These are phyloP conservation scores for Jatropha multifida DNA, from an alignment of 441 rosid genomes.

Conservation along the genomic window DNA sequence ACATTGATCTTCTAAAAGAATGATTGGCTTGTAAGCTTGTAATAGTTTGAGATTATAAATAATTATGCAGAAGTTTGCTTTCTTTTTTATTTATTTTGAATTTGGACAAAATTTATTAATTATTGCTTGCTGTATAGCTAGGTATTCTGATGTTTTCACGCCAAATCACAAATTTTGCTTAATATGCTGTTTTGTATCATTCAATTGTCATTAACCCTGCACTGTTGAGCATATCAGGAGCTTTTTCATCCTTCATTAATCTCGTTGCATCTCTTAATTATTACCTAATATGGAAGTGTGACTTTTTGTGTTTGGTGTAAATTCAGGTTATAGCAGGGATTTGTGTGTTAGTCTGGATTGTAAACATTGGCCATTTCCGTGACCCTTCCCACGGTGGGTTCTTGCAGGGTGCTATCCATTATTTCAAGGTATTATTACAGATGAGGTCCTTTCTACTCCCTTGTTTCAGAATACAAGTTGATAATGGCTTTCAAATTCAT, in stretches of 20 bases:
- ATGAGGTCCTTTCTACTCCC: constrained; percentile 10
- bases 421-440: constrained; percentile 69
- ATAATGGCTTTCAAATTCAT: not conserved
- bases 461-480: constrained; percentile 5
- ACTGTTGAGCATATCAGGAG: constrained; percentile 1
- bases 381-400: constrained; percentile 98
- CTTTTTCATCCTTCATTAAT: not conserved
- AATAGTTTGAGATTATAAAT: not conserved
- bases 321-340: constrained; percentile 96
- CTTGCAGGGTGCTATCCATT: constrained; percentile 94
- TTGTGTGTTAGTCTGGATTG: constrained; percentile 95
- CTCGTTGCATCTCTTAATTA: not conserved
- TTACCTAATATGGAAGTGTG: not conserved
- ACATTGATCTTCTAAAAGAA: not conserved
- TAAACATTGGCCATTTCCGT: constrained; percentile 93
- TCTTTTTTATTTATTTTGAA: not conserved
- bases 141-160: constrained; percentile 8
- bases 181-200: not conserved
- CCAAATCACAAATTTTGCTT: constrained; percentile 13
- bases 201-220: not conserved
- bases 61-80: not conserved
- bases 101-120: not conserved
- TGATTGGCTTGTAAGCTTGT: not conserved
- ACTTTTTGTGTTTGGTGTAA: constrained; percentile 28
- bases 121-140: not conserved